Base-by-base conservation (phyloP, 2,329 filamentous ascomycete species). In the Fusarium vanettenii region DNA sequence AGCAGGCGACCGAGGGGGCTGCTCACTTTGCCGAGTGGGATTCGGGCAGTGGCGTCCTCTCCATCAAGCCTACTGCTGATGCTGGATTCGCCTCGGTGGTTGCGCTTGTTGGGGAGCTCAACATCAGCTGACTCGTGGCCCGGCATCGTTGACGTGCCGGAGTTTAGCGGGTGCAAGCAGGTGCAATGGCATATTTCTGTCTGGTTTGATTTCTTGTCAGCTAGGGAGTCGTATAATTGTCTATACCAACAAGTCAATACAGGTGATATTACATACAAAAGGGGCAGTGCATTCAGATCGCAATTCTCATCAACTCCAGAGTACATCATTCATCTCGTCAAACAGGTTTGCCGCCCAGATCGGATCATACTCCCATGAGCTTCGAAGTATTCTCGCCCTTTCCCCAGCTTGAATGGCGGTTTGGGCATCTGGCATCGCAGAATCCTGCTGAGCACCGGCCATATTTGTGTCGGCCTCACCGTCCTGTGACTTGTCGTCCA, bases 11-110 rank as follows among this genome's bases (percentile, higher is more conserved):
- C 0, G 73, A 75, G 33, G 72, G 57, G 16, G 69, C 72, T 18
- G 73, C 73, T 6, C 73, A 75, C 22, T 6, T 75, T 16, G 73
- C 73, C 7, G 72, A 75, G 41, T 75, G 73, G 73, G 70, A 75
- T 35, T 55, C 27, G 2, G 56, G 66, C 2, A 50, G 35, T 6
- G 63, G 70, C 1, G 43, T 45, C 22, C 63, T 75, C 14, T 72
- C 63, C 1, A 57, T 75, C 31, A 59, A 60, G 9, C 73, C 73
- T 6, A 71, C 66, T 2, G 35, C 60, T 22, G 73, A 75, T 31
- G 73, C 72, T 2, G 73, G 73, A 0, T 75, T 75, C 37, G 73
- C 73, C 25, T 75, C 73, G 25, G 63, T 75, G 14, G 72, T 75
- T 11, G 73, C 73, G 9, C 69, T 75, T 22, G 73, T 75, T 10